Evolutionary conservation across 352 stramenopile species (phyloP).

Genomic region (Phytophthora litchii): DNA sequence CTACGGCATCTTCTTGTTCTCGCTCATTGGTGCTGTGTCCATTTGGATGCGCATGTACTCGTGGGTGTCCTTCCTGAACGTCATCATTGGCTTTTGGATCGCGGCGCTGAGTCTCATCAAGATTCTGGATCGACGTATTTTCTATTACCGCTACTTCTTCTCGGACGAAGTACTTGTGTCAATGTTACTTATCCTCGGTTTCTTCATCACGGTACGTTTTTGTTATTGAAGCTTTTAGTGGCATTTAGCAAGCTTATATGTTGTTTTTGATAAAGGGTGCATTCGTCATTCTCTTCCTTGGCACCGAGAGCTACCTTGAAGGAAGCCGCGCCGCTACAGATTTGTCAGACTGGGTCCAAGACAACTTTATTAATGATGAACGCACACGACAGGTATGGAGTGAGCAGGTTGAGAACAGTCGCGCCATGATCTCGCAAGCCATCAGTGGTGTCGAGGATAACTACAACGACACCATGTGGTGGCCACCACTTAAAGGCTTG

Average conservation of each 20-base stretch:
- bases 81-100: slow-evolving; percentile 74
- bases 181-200: slow-evolving; percentile 75
- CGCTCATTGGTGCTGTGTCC: slow-evolving; percentile 80
- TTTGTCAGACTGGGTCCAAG: slow-evolving; percentile 83
- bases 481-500: slow-evolving; percentile 80
- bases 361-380: slow-evolving; percentile 90
- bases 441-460: slow-evolving; percentile 83
- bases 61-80: slow-evolving; percentile 78
- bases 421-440: slow-evolving; percentile 80
- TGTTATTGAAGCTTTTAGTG: neutral
- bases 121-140: slow-evolving; percentile 83
- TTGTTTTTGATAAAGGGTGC: slow-evolving; percentile 46
- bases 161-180: slow-evolving; percentile 89
- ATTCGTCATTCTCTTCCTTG: slow-evolving; percentile 84
- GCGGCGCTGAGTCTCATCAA: slow-evolving; percentile 73
- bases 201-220: slow-evolving; percentile 75
- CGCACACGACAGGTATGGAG: slow-evolving; percentile 81
- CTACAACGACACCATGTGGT: slow-evolving; percentile 92
- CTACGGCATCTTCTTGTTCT: slow-evolving; percentile 88
- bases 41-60: slow-evolving; percentile 89
- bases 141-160: slow-evolving; percentile 91
- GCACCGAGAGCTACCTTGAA: slow-evolving; percentile 88
- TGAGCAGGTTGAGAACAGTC: slow-evolving; percentile 83
- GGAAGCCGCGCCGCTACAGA: slow-evolving; percentile 74
- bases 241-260: neutral